Base-by-base conservation (phyloP, 2,329 filamentous ascomycete species). In the Cyphellophora attinorum region DNA sequence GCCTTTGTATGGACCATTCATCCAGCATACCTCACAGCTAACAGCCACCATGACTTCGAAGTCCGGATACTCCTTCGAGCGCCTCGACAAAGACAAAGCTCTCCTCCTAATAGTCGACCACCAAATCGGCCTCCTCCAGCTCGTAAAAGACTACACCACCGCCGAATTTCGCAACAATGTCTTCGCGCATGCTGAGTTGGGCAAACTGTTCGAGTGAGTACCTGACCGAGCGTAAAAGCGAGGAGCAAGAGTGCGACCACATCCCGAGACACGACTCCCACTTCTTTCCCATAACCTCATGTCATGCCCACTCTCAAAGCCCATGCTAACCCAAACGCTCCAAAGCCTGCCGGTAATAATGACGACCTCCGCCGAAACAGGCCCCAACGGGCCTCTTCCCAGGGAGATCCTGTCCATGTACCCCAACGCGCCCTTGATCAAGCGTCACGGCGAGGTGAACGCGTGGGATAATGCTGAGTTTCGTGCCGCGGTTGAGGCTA, bases 391-490 rank as follows among this genome's bases (percentile, higher is more conserved):
- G 2, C 74, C 71, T 1, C 60, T 85, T 1, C 76, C 79, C 6
- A 74, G 78, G 48, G 81, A 84, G 49, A 80, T 86, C 42, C 53
- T 72, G 4, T 66, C 76, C 10, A 70, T 78, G 71, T 77, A 82
- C 51, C 81, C 81, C 16, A 59, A 72, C 29, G 73, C 76, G 0
- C 72, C 81, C 0, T 60, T 84, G 8, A 72, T 86, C 51, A 64
- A 69, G 47, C 74, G 81, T 21, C 68, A 79, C 41, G 81, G 81
- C 25, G 77, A 86, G 51, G 79, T 86, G 49, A 72, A 85, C 51
- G 81, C 81, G 3, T 85, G 79, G 81, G 82, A 86, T 52, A 85
- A 83, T 47, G 46, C 67, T 3, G 72, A 81, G 0, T 85, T 86
- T 62, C 69, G 70, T 21, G 64, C 63, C 2, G 80, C 81, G 2